Conservation (phyloP, 2,329 filamentous ascomycete genomes). For the Chaetomiaceae sp. region DNA sequence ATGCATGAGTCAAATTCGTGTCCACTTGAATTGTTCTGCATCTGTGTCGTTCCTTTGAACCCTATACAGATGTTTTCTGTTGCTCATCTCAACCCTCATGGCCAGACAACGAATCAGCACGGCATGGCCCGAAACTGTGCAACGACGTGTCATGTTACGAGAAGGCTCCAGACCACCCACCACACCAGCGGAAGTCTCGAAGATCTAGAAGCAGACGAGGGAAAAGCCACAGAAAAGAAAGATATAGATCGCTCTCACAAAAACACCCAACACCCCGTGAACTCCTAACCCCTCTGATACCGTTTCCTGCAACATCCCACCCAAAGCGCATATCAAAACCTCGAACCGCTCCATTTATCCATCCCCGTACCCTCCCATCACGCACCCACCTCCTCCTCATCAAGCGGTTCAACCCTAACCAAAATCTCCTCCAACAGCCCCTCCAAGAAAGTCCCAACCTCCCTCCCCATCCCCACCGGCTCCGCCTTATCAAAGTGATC, state of each 20-base stretch:
- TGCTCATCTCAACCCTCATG: too few species aligned
- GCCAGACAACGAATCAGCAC: too few species aligned
- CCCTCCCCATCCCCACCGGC: constrained; percentile 88
- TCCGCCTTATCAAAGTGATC: constrained; percentile 81
- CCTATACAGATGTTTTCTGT: too few species aligned
- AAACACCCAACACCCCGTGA: too few species aligned
- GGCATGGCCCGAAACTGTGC: too few species aligned
- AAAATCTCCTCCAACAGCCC: constrained; percentile 90
- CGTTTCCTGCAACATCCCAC: neutral
- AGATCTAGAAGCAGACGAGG: neutral
- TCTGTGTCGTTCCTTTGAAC: too few species aligned
- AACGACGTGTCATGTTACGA: too few species aligned
- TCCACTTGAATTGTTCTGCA: too few species aligned
- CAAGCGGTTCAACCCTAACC: constrained; percentile 81
- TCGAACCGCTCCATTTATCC: neutral
- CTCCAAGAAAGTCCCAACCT: constrained; percentile 82
- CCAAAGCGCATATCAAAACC: neutral
- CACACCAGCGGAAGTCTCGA: too few species aligned
- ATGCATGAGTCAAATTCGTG: too few species aligned
- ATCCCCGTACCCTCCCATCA: neutral
- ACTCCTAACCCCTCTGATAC: too few species aligned
- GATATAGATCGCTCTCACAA: neutral
- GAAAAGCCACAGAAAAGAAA: neutral
- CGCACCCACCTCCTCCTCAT: constrained; percentile 53
- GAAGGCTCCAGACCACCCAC: too few species aligned